phyloP scores from a whole-genome alignment of 208 protist species.

The Trypanosoma boissoni region DNA sequence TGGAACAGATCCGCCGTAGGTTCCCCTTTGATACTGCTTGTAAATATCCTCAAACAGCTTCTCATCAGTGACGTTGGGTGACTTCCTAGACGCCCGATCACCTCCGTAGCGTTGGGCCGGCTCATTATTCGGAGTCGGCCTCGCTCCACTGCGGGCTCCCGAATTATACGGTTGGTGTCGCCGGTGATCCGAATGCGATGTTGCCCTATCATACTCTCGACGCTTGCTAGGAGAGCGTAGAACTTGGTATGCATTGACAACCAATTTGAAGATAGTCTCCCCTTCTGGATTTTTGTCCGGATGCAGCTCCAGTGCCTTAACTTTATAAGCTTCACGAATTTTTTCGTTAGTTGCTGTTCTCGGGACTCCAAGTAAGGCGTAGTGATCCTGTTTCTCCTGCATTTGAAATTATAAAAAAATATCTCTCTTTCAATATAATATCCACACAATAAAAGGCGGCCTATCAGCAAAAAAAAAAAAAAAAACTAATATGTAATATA shows the following conservation, averaged over 20 bases:
- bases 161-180: not conserved
- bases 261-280: conserved; percentile 75
- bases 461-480: conserved; percentile 12
- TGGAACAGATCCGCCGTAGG: conserved; percentile 20
- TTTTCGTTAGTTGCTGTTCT: conserved; percentile 66
- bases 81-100: conserved; percentile 16
- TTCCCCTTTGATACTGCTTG: conserved; percentile 72
- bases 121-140: conserved; percentile 6
- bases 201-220: conserved; percentile 71
- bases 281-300: conserved; percentile 90
- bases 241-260: conserved; percentile 81
- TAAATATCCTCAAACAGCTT: conserved; percentile 80
- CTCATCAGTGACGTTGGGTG: conserved; percentile 36
- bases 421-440: too few species aligned
- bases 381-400: conserved; percentile 51
- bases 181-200: conserved; percentile 37
- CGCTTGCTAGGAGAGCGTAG: conserved; percentile 67
- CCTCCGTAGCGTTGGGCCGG: not conserved
- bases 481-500: conserved; percentile 5
- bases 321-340: conserved; percentile 84
- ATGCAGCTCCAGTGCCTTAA: conserved; percentile 77
- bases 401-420: too few species aligned
- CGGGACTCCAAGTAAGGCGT: conserved; percentile 70
- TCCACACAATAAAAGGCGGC: too few species aligned
- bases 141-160: not conserved